Base-by-base conservation (phyloP, 129 eudicot species). In the Lactuca saligna region DNA sequence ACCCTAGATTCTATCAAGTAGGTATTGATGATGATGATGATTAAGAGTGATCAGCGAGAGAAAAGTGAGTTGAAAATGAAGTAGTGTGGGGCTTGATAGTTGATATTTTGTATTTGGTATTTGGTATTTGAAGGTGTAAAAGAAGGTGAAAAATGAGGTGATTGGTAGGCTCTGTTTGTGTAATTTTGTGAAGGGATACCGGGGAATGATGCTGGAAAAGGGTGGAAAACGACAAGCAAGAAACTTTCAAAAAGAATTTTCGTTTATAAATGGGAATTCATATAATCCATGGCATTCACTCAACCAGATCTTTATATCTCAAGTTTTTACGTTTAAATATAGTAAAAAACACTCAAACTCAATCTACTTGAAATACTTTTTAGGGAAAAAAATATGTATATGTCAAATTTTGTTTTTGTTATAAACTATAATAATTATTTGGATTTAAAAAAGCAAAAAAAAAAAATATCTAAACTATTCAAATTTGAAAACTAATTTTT, bases 1-100 rank as follows among this genome's bases (percentile, higher is more conserved):
- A 74, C 76, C 77, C 84, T 80, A 74, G 64, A 75, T 80, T 75
- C 77, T 72, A 15, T 44, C 15, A 25, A 34, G 51, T 17, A 42
- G 66, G 15, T 62, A 11, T 13, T 49, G 29, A 33, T 12, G 68
- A 61, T 14, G 68, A 61, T 14, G 70, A 72, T 51, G 69, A 72
- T 33, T 61, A 50, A 66, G 79, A 12, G 63, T 64, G 84, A 70
- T 69, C 80, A 61, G 49, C 69, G 75, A 54, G 70, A 72, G 33
- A 63, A 34, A 62, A 33, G 66, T 69, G 71, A 42, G 64, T 57
- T 66, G 80, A 73, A 72, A 73, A 68, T 74, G 72, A 74, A 68
- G 54, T 62, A 4, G 29, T 66, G 74, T 69, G 74, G 78, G 84
- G 70, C 70, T 80, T 70, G 65, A 69, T 63, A 31, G n/a, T 15